Evolutionary conservation across 345 rosid genomes (phyloP).

Genomic region (Aquilaria sinensis): DNA sequence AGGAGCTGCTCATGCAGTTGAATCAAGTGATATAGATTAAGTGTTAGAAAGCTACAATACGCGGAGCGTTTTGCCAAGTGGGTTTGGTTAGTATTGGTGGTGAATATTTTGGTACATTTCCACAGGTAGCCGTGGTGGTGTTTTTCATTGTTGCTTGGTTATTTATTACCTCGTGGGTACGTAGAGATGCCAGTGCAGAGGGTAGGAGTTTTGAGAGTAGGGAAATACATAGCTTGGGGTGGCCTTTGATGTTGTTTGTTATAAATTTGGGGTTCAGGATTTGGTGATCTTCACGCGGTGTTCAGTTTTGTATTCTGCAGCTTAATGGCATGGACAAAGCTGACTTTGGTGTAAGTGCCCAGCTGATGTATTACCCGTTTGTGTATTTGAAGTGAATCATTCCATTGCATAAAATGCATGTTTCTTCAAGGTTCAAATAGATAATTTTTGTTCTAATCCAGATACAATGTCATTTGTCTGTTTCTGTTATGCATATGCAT

Average conservation of each 20-base stretch:
- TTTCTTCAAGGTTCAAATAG: slow-evolving; percentile 1
- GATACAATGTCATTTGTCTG: no score
- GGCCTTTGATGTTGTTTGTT: slow-evolving; percentile 50
- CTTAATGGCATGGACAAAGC: slow-evolving; percentile 14
- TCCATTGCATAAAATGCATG: not conserved
- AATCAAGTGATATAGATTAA: slow-evolving; percentile 74
- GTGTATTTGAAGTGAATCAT: no score
- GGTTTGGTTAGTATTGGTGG: slow-evolving; percentile 48
- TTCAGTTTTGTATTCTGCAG: slow-evolving; percentile 19
- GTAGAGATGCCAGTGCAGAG: slow-evolving; percentile 58
- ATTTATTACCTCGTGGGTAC: slow-evolving; percentile 64
- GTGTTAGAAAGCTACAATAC: slow-evolving; percentile 68
- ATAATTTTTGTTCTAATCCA: no score
- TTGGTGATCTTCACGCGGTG: no score
- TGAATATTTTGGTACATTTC: slow-evolving; percentile 40
- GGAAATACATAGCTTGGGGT: slow-evolving; percentile 71
- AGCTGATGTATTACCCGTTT: not conserved
- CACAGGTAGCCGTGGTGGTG: slow-evolving; percentile 78
- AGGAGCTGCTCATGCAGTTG: slow-evolving; percentile 61
- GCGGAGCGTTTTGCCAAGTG: slow-evolving; percentile 67
- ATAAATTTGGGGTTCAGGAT: no score
- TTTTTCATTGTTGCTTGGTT: slow-evolving; percentile 91
- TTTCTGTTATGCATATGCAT: no score
- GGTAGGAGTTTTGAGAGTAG: slow-evolving; percentile 78
- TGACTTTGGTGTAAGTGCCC: slow-evolving; percentile 19